These are phyloP conservation scores for Solanum dulcamara DNA, from an alignment of 257 asterid genomes.

Conservation along the genomic window DNA sequence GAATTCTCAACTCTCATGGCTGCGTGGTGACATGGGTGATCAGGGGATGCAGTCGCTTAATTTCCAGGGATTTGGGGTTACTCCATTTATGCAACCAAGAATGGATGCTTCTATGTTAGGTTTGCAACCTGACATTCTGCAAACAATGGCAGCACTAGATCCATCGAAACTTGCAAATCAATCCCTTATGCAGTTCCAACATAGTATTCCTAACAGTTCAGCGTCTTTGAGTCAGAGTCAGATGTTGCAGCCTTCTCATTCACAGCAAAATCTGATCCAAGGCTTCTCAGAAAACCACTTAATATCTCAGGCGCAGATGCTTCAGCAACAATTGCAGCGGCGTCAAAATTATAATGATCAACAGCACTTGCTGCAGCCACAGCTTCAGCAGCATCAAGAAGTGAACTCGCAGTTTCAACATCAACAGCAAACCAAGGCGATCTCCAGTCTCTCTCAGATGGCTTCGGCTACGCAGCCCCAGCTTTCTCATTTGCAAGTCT, in stretches of 20 bases:
- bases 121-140: constrained; percentile 71
- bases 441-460: constrained; percentile 31
- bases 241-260: constrained; percentile 47
- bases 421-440: constrained; percentile 32
- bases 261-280: constrained; percentile 49
- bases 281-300: constrained; percentile 44
- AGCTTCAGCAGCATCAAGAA: constrained; percentile 30
- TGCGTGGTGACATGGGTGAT: constrained; percentile 56
- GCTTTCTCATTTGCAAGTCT: constrained; percentile 34
- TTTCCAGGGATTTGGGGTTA: constrained; percentile 53
- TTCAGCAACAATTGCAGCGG: constrained; percentile 59
- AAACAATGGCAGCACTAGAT: constrained; percentile 62
- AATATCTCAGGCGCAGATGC: constrained; percentile 63
- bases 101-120: constrained; percentile 54
- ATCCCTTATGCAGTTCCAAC: constrained; percentile 60
- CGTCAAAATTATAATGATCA: constrained; percentile 37
- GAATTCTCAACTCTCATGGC: constrained; percentile 59
- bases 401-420: constrained; percentile 38
- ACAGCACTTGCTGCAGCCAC: constrained; percentile 31
- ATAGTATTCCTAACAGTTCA: constrained; percentile 36
- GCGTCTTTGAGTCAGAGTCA: constrained; percentile 50
- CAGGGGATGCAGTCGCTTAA: constrained; percentile 53
- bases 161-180: constrained; percentile 50
- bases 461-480: constrained; percentile 38
- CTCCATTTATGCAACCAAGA: constrained; percentile 83